phyloP scores from a whole-genome alignment of 495 filamentous ascomycete genomes.

The Penicillium steckii region DNA sequence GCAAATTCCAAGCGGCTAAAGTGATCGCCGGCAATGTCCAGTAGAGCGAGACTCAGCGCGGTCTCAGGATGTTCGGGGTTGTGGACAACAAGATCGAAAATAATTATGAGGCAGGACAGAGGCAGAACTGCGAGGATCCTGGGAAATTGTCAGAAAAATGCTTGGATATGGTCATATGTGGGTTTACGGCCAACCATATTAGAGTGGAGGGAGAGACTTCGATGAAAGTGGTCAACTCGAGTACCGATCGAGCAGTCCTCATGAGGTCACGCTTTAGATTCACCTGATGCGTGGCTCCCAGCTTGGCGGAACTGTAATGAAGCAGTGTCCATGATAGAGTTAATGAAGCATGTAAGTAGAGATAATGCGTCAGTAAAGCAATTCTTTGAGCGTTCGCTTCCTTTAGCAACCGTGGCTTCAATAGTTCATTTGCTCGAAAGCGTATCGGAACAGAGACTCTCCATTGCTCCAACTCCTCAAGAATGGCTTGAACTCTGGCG shows the following conservation, averaged over 20 bases:
- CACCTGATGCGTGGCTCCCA: background rate
- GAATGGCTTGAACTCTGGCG: slow-evolving; percentile 2
- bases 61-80: slow-evolving; percentile 32
- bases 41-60: slow-evolving; percentile 27
- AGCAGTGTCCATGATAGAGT: slow-evolving; percentile 19
- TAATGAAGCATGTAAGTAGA: slow-evolving; percentile 14
- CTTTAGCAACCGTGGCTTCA: slow-evolving; percentile 9
- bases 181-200: slow-evolving; percentile 17
- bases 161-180: background rate
- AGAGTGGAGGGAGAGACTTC: slow-evolving; percentile 18
- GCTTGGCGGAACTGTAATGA: slow-evolving; percentile 3
- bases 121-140: slow-evolving; percentile 18
- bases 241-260: slow-evolving; percentile 12
- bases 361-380: slow-evolving; percentile 14
- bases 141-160: background rate
- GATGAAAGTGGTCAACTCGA: slow-evolving; percentile 20
- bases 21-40: slow-evolving; percentile 32
- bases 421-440: slow-evolving; percentile 12
- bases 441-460: slow-evolving; percentile 8
- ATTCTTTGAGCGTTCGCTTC: slow-evolving; percentile 8
- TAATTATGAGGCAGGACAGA: slow-evolving; percentile 30
- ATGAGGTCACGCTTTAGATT: slow-evolving; percentile 14
- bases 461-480: slow-evolving; percentile 15
- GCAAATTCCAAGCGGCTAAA: slow-evolving; percentile 34
- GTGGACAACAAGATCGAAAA: slow-evolving; percentile 37